A percentile compares a stretch with the other conserved stretches of the same genome.
Evolutionary conservation across 352 stramenopile species (phyloP).

Genomic region (Phytophthora pisi): DNA sequence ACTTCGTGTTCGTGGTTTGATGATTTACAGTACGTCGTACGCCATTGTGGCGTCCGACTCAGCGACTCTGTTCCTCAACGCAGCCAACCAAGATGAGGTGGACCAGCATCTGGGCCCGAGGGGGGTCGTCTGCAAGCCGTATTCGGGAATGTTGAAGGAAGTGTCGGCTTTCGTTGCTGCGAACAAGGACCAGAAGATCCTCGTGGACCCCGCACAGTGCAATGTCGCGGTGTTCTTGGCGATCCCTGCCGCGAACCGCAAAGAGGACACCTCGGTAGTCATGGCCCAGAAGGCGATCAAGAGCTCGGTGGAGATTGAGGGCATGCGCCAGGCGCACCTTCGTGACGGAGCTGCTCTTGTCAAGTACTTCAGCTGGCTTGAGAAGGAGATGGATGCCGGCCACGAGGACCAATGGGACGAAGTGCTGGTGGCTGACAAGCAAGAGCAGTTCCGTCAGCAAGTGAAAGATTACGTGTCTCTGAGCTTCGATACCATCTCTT

Average conservation of each 20-base stretch:
- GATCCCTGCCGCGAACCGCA: constrained; percentile 72
- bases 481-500: constrained; percentile 98
- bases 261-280: constrained; percentile 78
- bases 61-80: constrained; percentile 93
- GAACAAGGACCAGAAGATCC: constrained; percentile 63
- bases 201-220: constrained; percentile 83
- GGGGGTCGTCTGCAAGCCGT: constrained; percentile 69
- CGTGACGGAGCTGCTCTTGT: constrained; percentile 95
- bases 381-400: constrained; percentile 66
- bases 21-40: constrained; percentile 84
- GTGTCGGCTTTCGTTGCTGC: constrained; percentile 53
- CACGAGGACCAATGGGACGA: constrained; percentile 70
- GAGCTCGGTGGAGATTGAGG: constrained; percentile 94
- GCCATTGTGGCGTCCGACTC: constrained; percentile 91
- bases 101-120: constrained; percentile 50
- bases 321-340: constrained; percentile 95
- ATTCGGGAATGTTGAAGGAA: constrained; percentile 53
- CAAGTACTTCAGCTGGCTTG: constrained; percentile 95
- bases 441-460: constrained; percentile 88
- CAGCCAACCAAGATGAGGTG: constrained; percentile 69
- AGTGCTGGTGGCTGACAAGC: constrained; percentile 91
- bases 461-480: constrained; percentile 91
- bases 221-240: constrained; percentile 86
- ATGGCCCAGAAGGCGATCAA: constrained; percentile 93
- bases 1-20: constrained; percentile 3